phyloP scores from a whole-genome alignment of 768 basidiomycete genomes.

The Collybia nuda region DNA sequence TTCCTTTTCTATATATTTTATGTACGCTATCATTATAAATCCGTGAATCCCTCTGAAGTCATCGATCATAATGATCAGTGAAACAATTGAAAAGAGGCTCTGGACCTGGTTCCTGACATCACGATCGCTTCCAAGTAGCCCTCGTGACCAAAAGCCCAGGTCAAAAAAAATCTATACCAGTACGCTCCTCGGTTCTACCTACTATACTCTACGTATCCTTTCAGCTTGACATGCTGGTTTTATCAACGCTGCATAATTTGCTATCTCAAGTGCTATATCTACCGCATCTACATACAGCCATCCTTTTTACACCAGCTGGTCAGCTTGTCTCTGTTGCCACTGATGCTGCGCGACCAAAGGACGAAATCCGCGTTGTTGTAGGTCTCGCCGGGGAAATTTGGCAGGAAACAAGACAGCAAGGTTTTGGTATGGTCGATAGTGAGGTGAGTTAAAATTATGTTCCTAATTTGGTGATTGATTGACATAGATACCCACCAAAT shows the following conservation, averaged over 20 bases:
- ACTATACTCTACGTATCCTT: not conserved
- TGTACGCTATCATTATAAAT: slow-evolving; percentile 1
- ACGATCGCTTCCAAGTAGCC: not conserved
- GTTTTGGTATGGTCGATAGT: slow-evolving; percentile 72
- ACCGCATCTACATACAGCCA: slow-evolving; percentile 66
- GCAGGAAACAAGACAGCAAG: slow-evolving; percentile 70
- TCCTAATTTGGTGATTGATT: slow-evolving; percentile 2
- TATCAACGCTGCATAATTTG: slow-evolving; percentile 64
- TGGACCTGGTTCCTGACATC: slow-evolving; percentile 3
- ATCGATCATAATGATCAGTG: not conserved
- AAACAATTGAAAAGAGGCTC: too few relatives aligned
- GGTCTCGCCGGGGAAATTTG: slow-evolving; percentile 76
- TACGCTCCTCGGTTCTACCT: too few relatives aligned
- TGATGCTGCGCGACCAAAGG: slow-evolving; percentile 58
- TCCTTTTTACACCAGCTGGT: slow-evolving; percentile 72
- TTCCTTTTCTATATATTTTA: not conserved
- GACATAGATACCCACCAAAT: slow-evolving; percentile 1
- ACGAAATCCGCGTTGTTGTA: slow-evolving; percentile 70
- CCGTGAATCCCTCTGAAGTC: not conserved
- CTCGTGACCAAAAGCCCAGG: not conserved
- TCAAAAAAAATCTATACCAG: too few relatives aligned
- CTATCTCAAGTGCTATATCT: slow-evolving; percentile 62
- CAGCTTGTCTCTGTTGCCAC: slow-evolving; percentile 69
- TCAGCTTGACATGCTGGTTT: slow-evolving; percentile 55
- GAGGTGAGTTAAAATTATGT: slow-evolving; percentile 48